Conservation (phyloP, 1,139 yeast species). For the Lodderomyces parapsilosis region DNA sequence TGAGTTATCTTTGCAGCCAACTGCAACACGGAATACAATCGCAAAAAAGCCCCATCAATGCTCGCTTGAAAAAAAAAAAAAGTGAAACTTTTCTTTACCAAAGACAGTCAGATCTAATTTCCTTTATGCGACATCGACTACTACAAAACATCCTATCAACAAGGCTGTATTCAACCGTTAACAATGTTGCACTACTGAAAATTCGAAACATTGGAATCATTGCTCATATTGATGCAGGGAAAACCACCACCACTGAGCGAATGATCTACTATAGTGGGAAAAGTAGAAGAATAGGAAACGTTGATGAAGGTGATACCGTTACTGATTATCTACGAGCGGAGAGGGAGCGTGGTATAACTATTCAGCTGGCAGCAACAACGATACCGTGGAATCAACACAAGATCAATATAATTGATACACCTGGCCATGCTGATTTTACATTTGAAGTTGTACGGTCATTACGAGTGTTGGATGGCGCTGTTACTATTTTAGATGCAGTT, state of each 20-base stretch:
- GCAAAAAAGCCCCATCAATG: neutral
- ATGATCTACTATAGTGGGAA: conserved; percentile 87
- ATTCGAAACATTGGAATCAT: conserved; percentile 77
- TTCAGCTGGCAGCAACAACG: conserved; percentile 94
- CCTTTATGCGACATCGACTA: neutral
- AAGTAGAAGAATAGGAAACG: conserved; percentile 82
- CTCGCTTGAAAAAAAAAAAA: conserved; percentile 4
- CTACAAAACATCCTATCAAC: neutral
- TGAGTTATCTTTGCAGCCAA: conserved; percentile 1
- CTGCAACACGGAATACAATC: neutral
- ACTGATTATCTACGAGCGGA: conserved; percentile 92
- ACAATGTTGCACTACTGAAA: conserved; percentile 13
- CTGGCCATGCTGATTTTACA: conserved; percentile 98
- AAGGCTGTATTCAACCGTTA: conserved; percentile 10
- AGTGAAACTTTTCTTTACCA: neutral
- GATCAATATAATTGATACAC: conserved; percentile 90
- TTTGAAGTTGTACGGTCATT: conserved; percentile 90
- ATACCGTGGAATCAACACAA: conserved; percentile 78
- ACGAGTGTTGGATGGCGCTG: conserved; percentile 90
- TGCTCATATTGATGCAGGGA: conserved; percentile 90
- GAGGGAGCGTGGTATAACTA: conserved; percentile 90
- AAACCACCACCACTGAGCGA: conserved; percentile 86
- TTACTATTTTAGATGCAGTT: conserved; percentile 88
- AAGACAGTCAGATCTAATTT: no score
- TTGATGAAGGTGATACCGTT: conserved; percentile 95